Evolutionary conservation across 1,284 basidiomycete genomes (phyloP).

Genomic region (Papiliotrema terrestris): DNA sequence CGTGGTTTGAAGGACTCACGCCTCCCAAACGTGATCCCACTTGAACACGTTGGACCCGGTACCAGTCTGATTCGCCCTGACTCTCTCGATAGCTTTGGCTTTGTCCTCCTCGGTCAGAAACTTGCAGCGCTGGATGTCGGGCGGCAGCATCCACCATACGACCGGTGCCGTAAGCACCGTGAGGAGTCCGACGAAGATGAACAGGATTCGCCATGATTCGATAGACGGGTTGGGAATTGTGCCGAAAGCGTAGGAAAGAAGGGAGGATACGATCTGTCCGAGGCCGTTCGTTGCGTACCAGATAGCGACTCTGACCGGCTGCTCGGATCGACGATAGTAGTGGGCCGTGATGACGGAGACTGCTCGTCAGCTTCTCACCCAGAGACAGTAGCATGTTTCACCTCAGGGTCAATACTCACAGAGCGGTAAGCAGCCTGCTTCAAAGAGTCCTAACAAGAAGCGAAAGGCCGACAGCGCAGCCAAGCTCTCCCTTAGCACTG

Average conservation of each 20-base stretch:
- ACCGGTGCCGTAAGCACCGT: constrained; percentile 5
- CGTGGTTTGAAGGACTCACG: neutral
- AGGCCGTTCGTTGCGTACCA: constrained; percentile 33
- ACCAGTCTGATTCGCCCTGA: constrained; percentile 15
- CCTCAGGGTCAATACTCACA: too few species aligned
- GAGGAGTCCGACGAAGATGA: constrained; percentile 5
- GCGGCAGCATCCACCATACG: constrained; percentile 2
- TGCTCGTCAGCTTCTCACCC: constrained; percentile 17
- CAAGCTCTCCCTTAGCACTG: neutral
- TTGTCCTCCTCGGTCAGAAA: constrained; percentile 9
- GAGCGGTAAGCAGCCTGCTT: too few species aligned
- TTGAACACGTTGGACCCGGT: constrained; percentile 12
- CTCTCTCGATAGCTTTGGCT: constrained; percentile 3
- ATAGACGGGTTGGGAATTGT: constrained; percentile 8
- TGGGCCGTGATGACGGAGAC: constrained; percentile 22
- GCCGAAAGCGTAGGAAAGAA: constrained; percentile 20
- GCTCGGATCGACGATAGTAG: constrained; percentile 33
- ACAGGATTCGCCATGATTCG: constrained; percentile 2
- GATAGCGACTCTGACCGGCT: constrained; percentile 27
- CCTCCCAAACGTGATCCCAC: constrained; percentile 13
- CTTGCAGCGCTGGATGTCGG: neutral
- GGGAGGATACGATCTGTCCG: constrained; percentile 21
- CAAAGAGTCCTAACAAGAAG: too few species aligned
- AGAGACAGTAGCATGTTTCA: too few species aligned
- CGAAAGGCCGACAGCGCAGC: too few species aligned